Conservation (phyloP, 1,139 yeast genomes). For the Taiozyma sp. region DNA sequence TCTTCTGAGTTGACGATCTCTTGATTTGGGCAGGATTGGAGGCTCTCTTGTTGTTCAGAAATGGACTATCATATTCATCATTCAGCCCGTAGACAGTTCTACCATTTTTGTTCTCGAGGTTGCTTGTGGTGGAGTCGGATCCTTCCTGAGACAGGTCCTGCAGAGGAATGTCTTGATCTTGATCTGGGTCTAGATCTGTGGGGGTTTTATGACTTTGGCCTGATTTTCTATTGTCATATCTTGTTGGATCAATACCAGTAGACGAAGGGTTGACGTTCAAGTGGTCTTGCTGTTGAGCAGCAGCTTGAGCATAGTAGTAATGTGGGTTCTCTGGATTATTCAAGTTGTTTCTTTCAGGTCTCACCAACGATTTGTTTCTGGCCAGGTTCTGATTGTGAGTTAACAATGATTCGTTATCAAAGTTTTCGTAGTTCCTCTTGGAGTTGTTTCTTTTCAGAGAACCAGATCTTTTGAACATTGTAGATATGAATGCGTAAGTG, state of each 20-base stretch:
- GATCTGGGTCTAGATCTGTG: conserved; percentile 4
- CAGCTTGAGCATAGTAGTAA: conserved; percentile 77
- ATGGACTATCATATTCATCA: conserved; percentile 41
- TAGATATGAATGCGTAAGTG: background rate
- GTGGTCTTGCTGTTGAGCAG: conserved; percentile 63
- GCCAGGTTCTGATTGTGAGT: conserved; percentile 11
- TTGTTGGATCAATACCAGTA: conserved; percentile 67
- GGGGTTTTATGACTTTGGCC: conserved; percentile 3
- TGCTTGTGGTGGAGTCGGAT: conserved; percentile 1
- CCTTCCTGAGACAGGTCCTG: conserved; percentile 20
- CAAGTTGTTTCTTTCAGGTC: conserved; percentile 75
- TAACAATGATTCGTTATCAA: conserved; percentile 22
- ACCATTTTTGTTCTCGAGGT: conserved; percentile 26
- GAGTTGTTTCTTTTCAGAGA: conserved; percentile 19
- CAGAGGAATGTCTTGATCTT: conserved; percentile 13
- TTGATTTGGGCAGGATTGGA: conserved; percentile 7
- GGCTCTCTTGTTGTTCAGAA: conserved; percentile 1
- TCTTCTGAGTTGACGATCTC: conserved; percentile 6
- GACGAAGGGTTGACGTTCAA: conserved; percentile 64
- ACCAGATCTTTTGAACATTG: conserved; percentile 20
- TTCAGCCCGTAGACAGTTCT: conserved; percentile 56
- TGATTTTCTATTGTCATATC: conserved; percentile 7
- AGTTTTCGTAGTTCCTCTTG: conserved; percentile 15
- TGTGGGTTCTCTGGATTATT: conserved; percentile 65
- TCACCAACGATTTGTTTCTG: conserved; percentile 65